Evolutionary conservation across 441 rosid genomes (phyloP), one percentile per base, ranked within the genome.

Genomic region (Eutrema salsugineum): DNA sequence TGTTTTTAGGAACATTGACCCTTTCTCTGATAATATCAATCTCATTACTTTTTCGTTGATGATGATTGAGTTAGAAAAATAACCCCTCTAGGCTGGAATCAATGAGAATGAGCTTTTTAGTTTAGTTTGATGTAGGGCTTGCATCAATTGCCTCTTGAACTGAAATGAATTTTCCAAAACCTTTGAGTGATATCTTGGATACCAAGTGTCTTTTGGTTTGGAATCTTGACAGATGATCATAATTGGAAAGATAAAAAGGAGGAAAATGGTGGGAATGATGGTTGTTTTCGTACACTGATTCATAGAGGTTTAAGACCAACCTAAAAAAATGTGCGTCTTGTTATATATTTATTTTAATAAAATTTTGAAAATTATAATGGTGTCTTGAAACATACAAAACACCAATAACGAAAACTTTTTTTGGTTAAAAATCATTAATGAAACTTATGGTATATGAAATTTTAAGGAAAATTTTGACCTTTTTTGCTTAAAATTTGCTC

Each of bases 1-100:
- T 91, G 78, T 65, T 79, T 17, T 54, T 68, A 46, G 73, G 71
- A 64, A 91, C 80, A 8, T 56, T 63, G 20, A 91, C 88, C 80
- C 83, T 86, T 79, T 87, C 88, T 75, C 90, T 86, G 79, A 55
- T 7, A 6, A 20, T 1, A 4, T 39, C 8, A 40, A 22, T 7
- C 12, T 20, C 10, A 59, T 38, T 2, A 20, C 32, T 8, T 19
- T 9, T 47, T n/a, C 5, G 32, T 10, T 11, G 11, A 49, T 8
- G 20, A 53, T 12, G 3, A 44, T 15, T 30, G 59, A 28, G 19
- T 54, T 35, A 11, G 1, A 8, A 16, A 3, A n/a, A 20, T n/a
- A 9, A 53, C 38, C 38, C n/a, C 2, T 47, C 19, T 11, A 53
- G 28, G 5, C 12, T 8, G 5, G 11, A 54, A 17, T 15, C 59